Evolutionary conservation across 768 basidiomycete species (phyloP), one percentile per base, ranked within the genome.

Genomic region (Porphyrellus cyaneotinctus): DNA sequence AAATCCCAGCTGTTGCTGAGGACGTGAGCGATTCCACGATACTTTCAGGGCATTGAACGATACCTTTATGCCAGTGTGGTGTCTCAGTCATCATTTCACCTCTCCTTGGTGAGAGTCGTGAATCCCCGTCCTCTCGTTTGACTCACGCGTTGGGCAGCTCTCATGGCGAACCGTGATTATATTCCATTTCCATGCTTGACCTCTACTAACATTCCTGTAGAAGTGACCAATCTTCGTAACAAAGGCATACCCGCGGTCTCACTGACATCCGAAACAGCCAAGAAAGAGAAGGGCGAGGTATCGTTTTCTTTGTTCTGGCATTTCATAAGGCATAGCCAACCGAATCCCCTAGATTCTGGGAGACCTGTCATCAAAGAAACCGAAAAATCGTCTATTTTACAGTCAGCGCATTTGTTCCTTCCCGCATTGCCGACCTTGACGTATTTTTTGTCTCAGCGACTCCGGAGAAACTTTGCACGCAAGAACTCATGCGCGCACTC

Each of bases 1-100:
- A 92, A 70, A 72, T 91, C 26, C 91, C 91, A 39, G 90, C 91
- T 0, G 70, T 86, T 31, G 82, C 83, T 10, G 80, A 77, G 36
- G 73, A 79, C 52, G 87, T 86, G 53, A 47, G 58, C 61, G 17
- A 28, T 32, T 35, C 49, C 24, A 33, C 28, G 13, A 3, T 17
- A 18, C 23, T 26, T 33, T 5, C 23, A 37, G 9, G n/a, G 3
- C 13, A 17, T 15, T 23, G 33, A 31, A 26, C 15, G 36, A 54
- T 1, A n/a, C 20, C 3, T 2, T 26, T 15, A n/a, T 23, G 36
- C 18, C 41, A 89, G 87, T 72, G 72, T 36, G 90, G 89, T 8
- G 66, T 91, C 23, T 85, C 89, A 1, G 70, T 92, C 22, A 82
- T 91, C 6, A 77, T 91, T 22, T 91, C 89, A 1, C 90, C 89